A percentile compares a stretch with the other conserved stretches of the same genome.
These are phyloP conservation scores for Alternaria sp. DNA, from an alignment of 2,329 filamentous ascomycete species.

Conservation along the genomic window DNA sequence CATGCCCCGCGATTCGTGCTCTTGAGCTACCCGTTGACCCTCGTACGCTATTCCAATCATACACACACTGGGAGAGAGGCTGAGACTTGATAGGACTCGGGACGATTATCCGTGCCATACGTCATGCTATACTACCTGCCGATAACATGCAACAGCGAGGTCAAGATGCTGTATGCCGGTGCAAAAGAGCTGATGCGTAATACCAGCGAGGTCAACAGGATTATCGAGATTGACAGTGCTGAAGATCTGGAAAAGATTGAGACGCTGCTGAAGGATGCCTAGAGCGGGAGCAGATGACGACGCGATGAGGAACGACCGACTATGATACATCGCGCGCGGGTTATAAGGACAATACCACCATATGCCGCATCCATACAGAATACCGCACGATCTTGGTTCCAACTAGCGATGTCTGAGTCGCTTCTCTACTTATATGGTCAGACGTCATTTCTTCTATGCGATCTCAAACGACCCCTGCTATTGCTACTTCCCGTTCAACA, in stretches of 20 bases:
- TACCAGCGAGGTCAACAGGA: constrained; percentile 85
- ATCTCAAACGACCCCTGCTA: background rate
- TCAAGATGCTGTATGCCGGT: constrained; percentile 92
- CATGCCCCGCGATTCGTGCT: constrained; percentile 89
- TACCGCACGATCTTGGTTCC: background rate
- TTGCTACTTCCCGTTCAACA: background rate
- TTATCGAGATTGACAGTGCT: constrained; percentile 82
- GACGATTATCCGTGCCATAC: constrained; percentile 88
- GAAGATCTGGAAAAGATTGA: constrained; percentile 88
- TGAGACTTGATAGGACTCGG: constrained; percentile 68
- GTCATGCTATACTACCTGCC: constrained; percentile 95
- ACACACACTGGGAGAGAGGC: constrained; percentile 8
- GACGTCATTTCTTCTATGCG: background rate
- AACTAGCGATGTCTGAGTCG: background rate
- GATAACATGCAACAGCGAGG: constrained; percentile 84
- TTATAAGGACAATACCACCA: constrained; percentile 1
- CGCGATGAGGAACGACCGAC: background rate
- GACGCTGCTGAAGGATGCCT: constrained; percentile 62
- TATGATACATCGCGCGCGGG: background rate
- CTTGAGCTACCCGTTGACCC: constrained; percentile 86
- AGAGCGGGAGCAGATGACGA: background rate
- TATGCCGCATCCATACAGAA: background rate
- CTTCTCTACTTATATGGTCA: background rate
- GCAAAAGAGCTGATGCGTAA: constrained; percentile 96
- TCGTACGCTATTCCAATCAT: constrained; percentile 64